phyloP scores from a whole-genome alignment of 2,329 filamentous ascomycete genomes.

The Neospermospora avenae region DNA sequence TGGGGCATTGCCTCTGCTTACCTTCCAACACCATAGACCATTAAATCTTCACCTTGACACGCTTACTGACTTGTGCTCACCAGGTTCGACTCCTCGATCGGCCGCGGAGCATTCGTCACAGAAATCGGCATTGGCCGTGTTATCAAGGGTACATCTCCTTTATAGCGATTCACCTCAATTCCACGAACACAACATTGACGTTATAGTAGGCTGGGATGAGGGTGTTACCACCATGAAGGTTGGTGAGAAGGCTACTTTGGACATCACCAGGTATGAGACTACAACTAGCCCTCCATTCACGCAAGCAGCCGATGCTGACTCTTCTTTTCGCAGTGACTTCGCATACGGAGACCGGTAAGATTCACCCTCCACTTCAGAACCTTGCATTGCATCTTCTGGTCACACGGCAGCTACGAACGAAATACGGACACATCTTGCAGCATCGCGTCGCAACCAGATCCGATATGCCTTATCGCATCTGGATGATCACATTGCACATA shows the following conservation, averaged over 20 bases:
- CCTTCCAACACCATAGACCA: background rate
- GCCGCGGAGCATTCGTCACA: slow-evolving; percentile 71
- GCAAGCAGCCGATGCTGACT: slow-evolving; percentile 19
- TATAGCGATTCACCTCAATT: slow-evolving; percentile 5
- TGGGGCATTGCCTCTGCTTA: background rate
- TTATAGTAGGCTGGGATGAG: slow-evolving; percentile 70
- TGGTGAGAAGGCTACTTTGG: slow-evolving; percentile 84
- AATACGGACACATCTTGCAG: background rate
- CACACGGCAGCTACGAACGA: background rate
- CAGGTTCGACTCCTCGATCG: slow-evolving; percentile 87
- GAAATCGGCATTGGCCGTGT: slow-evolving; percentile 79
- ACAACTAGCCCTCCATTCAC: background rate
- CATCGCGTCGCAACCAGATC: slow-evolving; percentile 2
- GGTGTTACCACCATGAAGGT: slow-evolving; percentile 82
- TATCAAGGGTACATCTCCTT: slow-evolving; percentile 67
- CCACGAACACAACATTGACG: slow-evolving; percentile 16
- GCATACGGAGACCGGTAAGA: slow-evolving; percentile 61
- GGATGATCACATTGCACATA: background rate
- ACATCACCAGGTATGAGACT: slow-evolving; percentile 66
- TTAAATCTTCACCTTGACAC: background rate
- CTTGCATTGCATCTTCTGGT: background rate
- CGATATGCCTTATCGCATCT: background rate
- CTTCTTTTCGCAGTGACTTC: slow-evolving; percentile 49
- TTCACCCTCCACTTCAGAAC: background rate
- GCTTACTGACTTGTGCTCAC: slow-evolving; percentile 14